Evolutionary conservation across 2,329 filamentous ascomycete genomes (phyloP), one percentile per base, ranked within the genome.

Genomic region (Fragosphaeria purpurea): DNA sequence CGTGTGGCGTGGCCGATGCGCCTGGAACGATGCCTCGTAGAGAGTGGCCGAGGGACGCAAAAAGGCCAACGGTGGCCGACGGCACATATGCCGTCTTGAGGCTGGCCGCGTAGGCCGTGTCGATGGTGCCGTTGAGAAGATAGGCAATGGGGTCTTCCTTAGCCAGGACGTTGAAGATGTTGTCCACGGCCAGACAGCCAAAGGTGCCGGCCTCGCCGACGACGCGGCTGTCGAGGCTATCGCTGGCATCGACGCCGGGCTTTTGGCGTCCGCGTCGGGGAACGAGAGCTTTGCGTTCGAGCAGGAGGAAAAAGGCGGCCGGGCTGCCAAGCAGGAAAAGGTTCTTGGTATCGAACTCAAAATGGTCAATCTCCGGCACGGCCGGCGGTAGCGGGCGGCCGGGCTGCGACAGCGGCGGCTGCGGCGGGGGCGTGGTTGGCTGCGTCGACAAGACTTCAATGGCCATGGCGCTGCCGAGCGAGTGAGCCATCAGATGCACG

Each of bases 401-500:
- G 7, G 75, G 59, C 48, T 79, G 55, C 35, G 61, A 65, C 0
- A 85, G 79, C 2, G 86, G 72, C 5, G 13, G n/a, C 7, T 79
- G 55, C 33, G 62, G 65, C 0, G 86, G 80, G 1, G 86, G 71
- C 8, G 67, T 68, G 0, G 86, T 96, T 4, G 93, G 93, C 63
- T 98, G 93, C 46, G 85, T 82, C 41, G 88, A 95, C 7, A 98
- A 73, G 37, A 97, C 84, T 57, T 98, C 93, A 39, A 96, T 72
- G 3, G 90, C 85, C 88, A 98, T 97, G 40, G 89, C 89, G 58
- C 88, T 95, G 9, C 93, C 93, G 1, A 98, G 76, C 0, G 90
- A 96, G 64, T 98, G 93, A 0, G 86, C 93, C 54, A 98, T 85
- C 5, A 98, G 70, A 66, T 98, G 93, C 1, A 97, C 89, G 7